Conservation (phyloP, 495 filamentous ascomycete species). For the Tuber borchii region DNA sequence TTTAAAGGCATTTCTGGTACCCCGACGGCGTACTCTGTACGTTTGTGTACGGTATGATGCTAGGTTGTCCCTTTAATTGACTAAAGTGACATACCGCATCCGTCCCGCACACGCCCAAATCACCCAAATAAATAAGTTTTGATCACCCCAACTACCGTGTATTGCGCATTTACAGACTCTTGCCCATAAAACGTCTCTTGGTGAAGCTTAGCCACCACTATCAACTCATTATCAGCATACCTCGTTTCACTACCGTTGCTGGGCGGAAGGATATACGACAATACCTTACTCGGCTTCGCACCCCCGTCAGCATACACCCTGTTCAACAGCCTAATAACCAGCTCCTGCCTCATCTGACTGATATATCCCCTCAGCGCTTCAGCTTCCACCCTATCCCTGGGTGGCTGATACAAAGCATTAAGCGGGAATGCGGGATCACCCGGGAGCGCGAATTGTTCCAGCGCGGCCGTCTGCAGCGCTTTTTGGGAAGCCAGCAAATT, state of each 20-base stretch:
- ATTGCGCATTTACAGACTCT: slow-evolving; percentile 56
- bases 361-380: slow-evolving; percentile 82
- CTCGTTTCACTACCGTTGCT: not conserved
- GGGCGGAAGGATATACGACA: slow-evolving; percentile 13
- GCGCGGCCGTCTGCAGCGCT: slow-evolving; percentile 61
- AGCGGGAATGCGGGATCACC: slow-evolving; percentile 91
- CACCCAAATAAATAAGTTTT: not conserved
- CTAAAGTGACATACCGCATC: not conserved
- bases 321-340: slow-evolving; percentile 70
- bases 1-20: not conserved
- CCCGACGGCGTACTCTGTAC: not conserved
- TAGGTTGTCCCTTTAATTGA: not conserved
- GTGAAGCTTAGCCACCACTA: slow-evolving; percentile 97
- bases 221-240: slow-evolving; percentile 15
- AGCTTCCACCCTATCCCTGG: slow-evolving; percentile 76
- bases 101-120: not conserved
- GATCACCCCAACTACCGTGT: not conserved
- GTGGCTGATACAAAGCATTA: slow-evolving; percentile 65
- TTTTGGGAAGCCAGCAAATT: slow-evolving; percentile 52
- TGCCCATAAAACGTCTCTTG: slow-evolving; percentile 99
- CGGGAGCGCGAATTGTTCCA: slow-evolving; percentile 90
- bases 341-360: slow-evolving; percentile 83
- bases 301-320: slow-evolving; percentile 79
- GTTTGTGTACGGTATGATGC: not conserved
- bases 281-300: slow-evolving; percentile 74